phyloP scores from a whole-genome alignment of 345 rosid genomes.

The Cardamine resedifolia region DNA sequence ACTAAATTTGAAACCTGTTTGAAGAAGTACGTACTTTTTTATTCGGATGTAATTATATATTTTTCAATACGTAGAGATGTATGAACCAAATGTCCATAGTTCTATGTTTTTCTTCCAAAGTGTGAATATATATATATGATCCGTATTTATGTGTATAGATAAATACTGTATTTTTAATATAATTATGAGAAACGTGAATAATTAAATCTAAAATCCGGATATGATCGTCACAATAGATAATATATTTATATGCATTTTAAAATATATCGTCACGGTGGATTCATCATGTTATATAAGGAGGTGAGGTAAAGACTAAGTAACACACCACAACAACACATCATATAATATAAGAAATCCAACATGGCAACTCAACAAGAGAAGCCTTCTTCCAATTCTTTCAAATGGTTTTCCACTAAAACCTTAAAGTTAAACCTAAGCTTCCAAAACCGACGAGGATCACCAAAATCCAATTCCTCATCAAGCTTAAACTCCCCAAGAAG shows the following conservation, averaged over 20 bases:
- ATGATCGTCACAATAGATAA: constrained; percentile 16
- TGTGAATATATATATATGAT: neutral
- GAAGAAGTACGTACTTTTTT: neutral
- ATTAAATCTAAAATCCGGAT: constrained; percentile 8
- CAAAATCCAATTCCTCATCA: constrained; percentile 32
- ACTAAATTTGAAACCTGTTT: neutral
- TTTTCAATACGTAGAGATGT: neutral
- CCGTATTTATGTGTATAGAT: neutral
- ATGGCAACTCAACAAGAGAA: constrained; percentile 32
- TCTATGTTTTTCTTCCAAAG: neutral
- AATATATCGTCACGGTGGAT: neutral
- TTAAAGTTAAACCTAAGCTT: constrained; percentile 34
- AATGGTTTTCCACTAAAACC: constrained; percentile 35
- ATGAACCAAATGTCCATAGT: neutral
- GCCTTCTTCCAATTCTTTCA: constrained; percentile 33
- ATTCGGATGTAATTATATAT: too few relatives aligned
- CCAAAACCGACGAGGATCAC: constrained; percentile 27
- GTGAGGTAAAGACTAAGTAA: neutral
- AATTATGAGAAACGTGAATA: neutral
- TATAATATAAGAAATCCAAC: constrained; percentile 19
- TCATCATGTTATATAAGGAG: constrained; percentile 28
- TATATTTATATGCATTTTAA: neutral
- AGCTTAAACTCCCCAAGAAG: constrained; percentile 31
- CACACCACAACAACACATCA: constrained; percentile 24
- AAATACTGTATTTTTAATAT: neutral